phyloP scores from a whole-genome alignment of 805 yeast genomes.

The Geotrichum ghanense region DNA sequence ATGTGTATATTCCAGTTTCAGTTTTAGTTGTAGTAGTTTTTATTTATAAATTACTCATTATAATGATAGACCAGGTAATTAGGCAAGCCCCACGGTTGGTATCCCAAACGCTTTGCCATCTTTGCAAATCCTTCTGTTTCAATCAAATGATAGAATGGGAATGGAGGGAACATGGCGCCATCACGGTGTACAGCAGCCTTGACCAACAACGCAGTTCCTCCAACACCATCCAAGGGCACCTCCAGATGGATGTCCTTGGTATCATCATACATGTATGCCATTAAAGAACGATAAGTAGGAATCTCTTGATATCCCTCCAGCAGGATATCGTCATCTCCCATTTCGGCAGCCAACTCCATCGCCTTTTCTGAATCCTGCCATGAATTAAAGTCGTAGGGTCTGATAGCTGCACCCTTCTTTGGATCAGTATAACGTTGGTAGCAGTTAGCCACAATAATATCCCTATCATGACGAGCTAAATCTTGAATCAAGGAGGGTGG shows the following conservation, averaged over 20 bases:
- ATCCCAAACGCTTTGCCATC: conserved; percentile 92
- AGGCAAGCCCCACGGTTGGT: conserved; percentile 86
- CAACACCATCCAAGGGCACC: conserved; percentile 92
- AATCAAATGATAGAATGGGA: conserved; percentile 91
- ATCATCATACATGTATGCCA: conserved; percentile 78
- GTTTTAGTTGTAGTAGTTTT: too few relatives aligned
- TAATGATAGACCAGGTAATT: conserved; percentile 81
- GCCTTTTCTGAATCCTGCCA: conserved; percentile 76
- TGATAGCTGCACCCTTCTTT: conserved; percentile 45
- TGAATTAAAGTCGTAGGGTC: conserved; percentile 93
- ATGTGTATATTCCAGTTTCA: too few relatives aligned
- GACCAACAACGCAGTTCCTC: conserved; percentile 93
- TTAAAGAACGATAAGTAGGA: conserved; percentile 87
- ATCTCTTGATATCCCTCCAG: conserved; percentile 91
- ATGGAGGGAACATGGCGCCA: conserved; percentile 99
- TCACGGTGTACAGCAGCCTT: conserved; percentile 97
- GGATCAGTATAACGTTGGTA: conserved; percentile 69
- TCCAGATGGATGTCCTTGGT: conserved; percentile 56
- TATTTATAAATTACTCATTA: background rate
- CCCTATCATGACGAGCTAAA: conserved; percentile 71
- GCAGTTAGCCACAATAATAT: conserved; percentile 86
- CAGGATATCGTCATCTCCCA: conserved; percentile 82
- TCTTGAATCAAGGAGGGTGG: conserved; percentile 79
- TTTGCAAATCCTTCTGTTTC: conserved; percentile 96
- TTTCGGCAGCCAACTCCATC: conserved; percentile 51